Conservation (phyloP, 202 grass and related monocot species). For the Bolboschoenoplectus hybrid region DNA sequence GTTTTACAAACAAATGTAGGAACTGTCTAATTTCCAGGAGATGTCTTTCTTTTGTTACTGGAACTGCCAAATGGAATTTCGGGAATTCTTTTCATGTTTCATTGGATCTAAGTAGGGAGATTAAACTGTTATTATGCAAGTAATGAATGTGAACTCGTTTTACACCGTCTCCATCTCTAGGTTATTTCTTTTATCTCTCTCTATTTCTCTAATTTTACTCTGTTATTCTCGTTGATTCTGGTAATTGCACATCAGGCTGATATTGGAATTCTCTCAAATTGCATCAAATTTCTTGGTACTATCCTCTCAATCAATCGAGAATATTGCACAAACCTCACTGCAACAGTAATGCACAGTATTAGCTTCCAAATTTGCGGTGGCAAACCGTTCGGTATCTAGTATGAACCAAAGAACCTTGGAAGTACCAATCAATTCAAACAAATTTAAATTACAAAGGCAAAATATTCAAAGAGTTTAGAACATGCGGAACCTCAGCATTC, state of each 20-base stretch:
- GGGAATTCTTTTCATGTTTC: neutral
- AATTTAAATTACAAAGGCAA: neutral
- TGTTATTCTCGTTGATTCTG: neutral
- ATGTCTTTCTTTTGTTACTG: neutral
- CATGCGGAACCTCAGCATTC: slow-evolving; percentile 32
- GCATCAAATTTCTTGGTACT: neutral
- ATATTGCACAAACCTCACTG: neutral
- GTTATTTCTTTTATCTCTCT: neutral
- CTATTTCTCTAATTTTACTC: neutral
- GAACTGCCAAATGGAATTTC: neutral
- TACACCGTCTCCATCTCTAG: neutral
- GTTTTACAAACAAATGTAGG: too few relatives aligned
- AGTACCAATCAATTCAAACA: neutral
- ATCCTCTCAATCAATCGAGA: neutral
- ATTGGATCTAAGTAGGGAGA: neutral
- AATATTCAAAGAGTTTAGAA: neutral
- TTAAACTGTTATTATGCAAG: neutral
- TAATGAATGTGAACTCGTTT: neutral
- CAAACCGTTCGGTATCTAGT: neutral
- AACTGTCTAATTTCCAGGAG: too few relatives aligned
- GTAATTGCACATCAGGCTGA: neutral
- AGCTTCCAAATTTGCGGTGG: neutral
- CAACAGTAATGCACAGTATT: neutral
- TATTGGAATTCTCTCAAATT: neutral
- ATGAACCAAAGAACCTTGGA: neutral